Evolutionary conservation across 2,329 filamentous ascomycete genomes (phyloP).

Genomic region (Penicillium brevicompactum): DNA sequence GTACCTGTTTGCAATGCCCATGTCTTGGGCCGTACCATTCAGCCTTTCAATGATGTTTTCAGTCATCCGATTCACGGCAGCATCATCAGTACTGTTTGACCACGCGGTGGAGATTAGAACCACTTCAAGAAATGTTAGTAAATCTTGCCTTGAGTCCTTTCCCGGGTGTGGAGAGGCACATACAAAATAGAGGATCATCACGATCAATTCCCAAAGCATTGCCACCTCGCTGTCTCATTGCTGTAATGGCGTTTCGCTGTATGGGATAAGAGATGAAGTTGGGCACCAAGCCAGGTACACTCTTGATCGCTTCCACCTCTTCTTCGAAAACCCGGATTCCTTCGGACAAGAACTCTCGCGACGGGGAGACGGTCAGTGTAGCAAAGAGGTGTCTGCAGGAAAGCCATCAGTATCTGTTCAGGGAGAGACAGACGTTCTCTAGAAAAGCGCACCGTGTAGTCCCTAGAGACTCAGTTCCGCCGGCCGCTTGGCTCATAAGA

Average conservation of each 20-base stretch:
- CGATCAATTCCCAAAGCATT: conserved; percentile 22
- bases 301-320: conserved; percentile 12
- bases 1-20: conserved; percentile 29
- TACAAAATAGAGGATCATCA: conserved; percentile 17
- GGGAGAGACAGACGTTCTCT: neutral
- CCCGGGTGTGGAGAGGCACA: neutral
- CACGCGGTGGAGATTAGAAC: conserved; percentile 16
- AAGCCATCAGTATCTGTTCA: neutral
- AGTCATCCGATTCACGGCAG: conserved; percentile 12
- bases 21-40: conserved; percentile 23
- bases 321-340: conserved; percentile 13
- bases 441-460: conserved; percentile 6
- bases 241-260: conserved; percentile 10
- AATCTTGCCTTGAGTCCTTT: no score
- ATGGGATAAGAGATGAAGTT: conserved; percentile 18
- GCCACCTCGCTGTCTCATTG: conserved; percentile 19
- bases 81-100: conserved; percentile 7
- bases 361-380: conserved; percentile 10
- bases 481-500: neutral
- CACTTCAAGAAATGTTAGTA: neutral
- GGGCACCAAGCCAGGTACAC: conserved; percentile 5
- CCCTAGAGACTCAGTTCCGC: conserved; percentile 3
- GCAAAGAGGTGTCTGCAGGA: conserved; percentile 15
- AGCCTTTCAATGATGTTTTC: conserved; percentile 8
- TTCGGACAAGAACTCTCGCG: conserved; percentile 9